Evolutionary conservation across 1,284 basidiomycete species (phyloP), one percentile per base, ranked within the genome.

Genomic region (Hemileia vastatrix): DNA sequence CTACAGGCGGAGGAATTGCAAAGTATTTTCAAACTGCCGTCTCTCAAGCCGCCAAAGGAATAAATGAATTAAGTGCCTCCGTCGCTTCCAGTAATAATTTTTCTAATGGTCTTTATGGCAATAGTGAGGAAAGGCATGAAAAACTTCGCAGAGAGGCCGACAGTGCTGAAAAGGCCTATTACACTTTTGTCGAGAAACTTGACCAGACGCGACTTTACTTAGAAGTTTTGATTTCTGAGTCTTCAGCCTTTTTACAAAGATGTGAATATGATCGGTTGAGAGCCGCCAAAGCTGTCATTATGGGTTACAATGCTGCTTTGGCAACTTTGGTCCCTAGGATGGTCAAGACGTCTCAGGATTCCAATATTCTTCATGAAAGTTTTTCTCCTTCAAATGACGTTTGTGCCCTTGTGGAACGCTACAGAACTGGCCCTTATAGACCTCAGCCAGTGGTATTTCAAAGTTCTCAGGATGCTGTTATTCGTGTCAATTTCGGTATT

Each of bases 281-380:
- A 23, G 58, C 58, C 15, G 58, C 58, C n/a, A 60, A 60, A 43
- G 58, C 58, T 1, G 58, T 60, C 50, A 60, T 60, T 23, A 60
- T 60, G 50, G 58, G 58, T 19, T 60, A 53, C 50, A 60, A 60
- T 53, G 58, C 58, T 15, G 58, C 58, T 2, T 44, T 60, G 9
- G 49, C 50, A 2, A 60, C 58, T 1, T 36, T 60, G 19, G 47
- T 51, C 23, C 58, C 50, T 15, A 60, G 45, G 50, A 60, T 60
- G 58, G 44, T 45, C 6, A 53, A 52, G 21, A 21, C 45, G 18
- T 49, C 58, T 2, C 50, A 50, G 24, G 58, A 52, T 24, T 48
- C 58, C 1, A 43, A 40, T 19, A 36, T 60, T 2, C 18, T 60
- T 15, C 43, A 60, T 44, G 58, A 60, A 47, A 60, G 58, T 36